Conservation (phyloP, 805 yeast species). For the Starmerella asiatica region DNA sequence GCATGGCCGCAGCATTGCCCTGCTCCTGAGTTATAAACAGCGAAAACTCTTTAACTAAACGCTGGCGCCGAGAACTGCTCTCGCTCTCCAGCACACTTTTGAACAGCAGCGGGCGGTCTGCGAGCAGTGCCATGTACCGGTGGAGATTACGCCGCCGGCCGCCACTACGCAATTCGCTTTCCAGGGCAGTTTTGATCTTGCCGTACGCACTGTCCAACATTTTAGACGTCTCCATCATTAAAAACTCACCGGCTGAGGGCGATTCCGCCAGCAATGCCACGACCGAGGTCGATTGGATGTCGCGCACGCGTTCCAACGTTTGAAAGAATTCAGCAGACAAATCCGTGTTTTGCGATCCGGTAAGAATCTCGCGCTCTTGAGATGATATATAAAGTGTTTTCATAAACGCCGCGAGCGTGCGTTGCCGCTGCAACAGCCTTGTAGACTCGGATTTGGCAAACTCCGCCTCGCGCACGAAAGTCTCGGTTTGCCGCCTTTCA, state of each 20-base stretch:
- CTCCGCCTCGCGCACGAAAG: conserved; percentile 23
- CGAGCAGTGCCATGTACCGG: conserved; percentile 20
- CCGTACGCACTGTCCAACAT: conserved; percentile 42
- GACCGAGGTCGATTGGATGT: conserved; percentile 54
- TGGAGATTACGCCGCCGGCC: conserved; percentile 6
- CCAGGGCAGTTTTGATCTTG: conserved; percentile 36
- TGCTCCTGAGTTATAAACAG: conserved; percentile 26
- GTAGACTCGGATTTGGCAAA: conserved; percentile 20
- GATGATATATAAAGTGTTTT: conserved; percentile 54
- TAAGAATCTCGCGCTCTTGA: conserved; percentile 51
- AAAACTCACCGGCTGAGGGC: conserved; percentile 36
- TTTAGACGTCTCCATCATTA: conserved; percentile 26
- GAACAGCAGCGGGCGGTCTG: conserved; percentile 33
- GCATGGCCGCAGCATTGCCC: conserved; percentile 44
- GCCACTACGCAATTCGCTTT: conserved; percentile 20
- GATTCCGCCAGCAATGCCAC: conserved; percentile 41
- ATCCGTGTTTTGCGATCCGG: conserved; percentile 18
- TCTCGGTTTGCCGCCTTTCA: conserved; percentile 20
- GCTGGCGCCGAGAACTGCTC: conserved; percentile 54
- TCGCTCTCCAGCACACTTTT: conserved; percentile 48
- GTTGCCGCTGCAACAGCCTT: conserved; percentile 18
- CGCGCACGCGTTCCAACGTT: conserved; percentile 46
- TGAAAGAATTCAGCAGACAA: conserved; percentile 43
- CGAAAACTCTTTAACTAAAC: conserved; percentile 52
- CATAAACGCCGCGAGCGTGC: conserved; percentile 29